These are phyloP conservation scores for Barnettozyma populi DNA, from an alignment of 805 yeast species.

Conservation along the genomic window DNA sequence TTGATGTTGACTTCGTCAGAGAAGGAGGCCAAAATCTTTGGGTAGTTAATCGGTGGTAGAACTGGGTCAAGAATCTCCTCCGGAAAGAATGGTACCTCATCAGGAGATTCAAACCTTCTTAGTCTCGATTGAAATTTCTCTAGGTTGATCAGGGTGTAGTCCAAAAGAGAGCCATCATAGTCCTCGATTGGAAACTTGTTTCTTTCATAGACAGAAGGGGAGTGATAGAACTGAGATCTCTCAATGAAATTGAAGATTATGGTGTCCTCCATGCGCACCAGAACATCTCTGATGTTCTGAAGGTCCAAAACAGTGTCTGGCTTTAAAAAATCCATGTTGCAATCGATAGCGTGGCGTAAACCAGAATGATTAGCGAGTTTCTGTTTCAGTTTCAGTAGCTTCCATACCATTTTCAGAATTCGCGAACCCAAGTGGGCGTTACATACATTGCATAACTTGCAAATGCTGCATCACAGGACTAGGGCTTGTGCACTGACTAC, in stretches of 20 bases:
- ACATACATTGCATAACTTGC: too few species aligned
- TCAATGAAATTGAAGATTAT: constrained; percentile 90
- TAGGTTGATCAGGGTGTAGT: constrained; percentile 73
- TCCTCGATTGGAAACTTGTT: constrained; percentile 56
- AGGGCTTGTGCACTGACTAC: too few species aligned
- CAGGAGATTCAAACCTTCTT: constrained; percentile 91
- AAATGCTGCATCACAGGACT: too few species aligned
- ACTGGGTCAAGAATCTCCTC: constrained; percentile 56
- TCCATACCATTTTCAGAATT: too few species aligned
- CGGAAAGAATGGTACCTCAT: constrained; percentile 88
- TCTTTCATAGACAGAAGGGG: constrained; percentile 66
- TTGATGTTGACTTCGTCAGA: constrained; percentile 74
- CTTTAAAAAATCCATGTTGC: constrained; percentile 71
- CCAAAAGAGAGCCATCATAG: constrained; percentile 77
- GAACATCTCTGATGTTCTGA: constrained; percentile 73
- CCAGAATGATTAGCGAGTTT: too few species aligned
- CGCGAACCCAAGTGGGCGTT: background rate
- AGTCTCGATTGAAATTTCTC: constrained; percentile 76
- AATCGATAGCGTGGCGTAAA: background rate
- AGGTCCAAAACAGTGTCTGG: constrained; percentile 80
- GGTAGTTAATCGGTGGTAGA: constrained; percentile 75
- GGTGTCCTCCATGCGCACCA: constrained; percentile 94
- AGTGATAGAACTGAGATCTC: constrained; percentile 78
- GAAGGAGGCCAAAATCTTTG: constrained; percentile 70
- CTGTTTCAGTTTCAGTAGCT: too few species aligned